Evolutionary conservation across 345 rosid species (phyloP), one percentile per base, ranked within the genome.

Genomic region (Eucalyptus marginata): DNA sequence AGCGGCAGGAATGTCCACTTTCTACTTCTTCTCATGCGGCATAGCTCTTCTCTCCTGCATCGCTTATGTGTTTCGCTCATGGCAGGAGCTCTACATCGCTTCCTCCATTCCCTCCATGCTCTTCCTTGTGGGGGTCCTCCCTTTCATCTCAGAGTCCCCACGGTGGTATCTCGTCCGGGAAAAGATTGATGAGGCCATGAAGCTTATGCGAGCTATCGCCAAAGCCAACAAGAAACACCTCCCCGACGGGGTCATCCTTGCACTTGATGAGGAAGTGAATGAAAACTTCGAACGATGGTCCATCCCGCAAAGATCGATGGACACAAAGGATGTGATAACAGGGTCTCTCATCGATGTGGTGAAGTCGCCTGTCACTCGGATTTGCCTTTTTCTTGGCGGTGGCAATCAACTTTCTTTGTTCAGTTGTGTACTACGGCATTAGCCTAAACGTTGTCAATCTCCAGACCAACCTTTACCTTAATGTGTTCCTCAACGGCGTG

Each of bases 111-210:
- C 99, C 3, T 95, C 99, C 56, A 87, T 97, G 71, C 89, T 96
- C 13, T 97, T 96, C 95, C 93, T 95, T 10, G 71, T 95, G 88
- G 85, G 91, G 16, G 94, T 95, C 24, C 89, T 97, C 6, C 98
- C 99, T 5, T 97, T 96, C 33, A 58, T 96, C 90, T 90, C 95
- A 0, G 99, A 97, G 92, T 96, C 99, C 25, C 99, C 99, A 2
- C 91, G 99, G 44, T 97, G 99, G 99, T 97, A 96, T 90, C 95
- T 96, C 31, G 96, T 97, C n/a, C 97, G 95, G 8, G 97, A 98
- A 51, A 93, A 89, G 92, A 89, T 92, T 49, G 89, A 93, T 7
- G 94, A 96, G 54, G 99, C 99, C 4, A 96, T 93, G 98, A 93
- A 93, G 59, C 43, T 96, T 31, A 94, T 97, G 98, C 92, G 88